phyloP scores from a whole-genome alignment of 305 asterid species.

The Fraxinus greggii region DNA sequence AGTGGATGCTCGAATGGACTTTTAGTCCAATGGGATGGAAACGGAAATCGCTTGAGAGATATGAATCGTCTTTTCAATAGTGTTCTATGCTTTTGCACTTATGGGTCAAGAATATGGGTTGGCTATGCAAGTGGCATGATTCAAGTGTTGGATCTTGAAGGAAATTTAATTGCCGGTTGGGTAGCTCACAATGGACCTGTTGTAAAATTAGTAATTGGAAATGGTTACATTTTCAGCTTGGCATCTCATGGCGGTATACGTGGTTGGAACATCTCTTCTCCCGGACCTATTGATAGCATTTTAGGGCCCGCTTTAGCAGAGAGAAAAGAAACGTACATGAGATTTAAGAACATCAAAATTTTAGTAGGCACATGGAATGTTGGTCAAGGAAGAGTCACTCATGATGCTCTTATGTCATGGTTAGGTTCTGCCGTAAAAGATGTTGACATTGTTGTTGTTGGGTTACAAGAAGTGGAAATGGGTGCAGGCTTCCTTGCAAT shows the following conservation, averaged over 20 bases:
- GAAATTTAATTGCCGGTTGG: slow-evolving; percentile 73
- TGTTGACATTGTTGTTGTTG: slow-evolving; percentile 78
- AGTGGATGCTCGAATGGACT: slow-evolving; percentile 79
- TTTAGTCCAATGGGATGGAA: slow-evolving; percentile 90
- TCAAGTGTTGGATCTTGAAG: slow-evolving; percentile 77
- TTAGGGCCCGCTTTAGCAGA: slow-evolving; percentile 57
- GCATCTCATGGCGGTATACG: slow-evolving; percentile 95
- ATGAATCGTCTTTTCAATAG: slow-evolving; percentile 74
- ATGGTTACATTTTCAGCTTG: slow-evolving; percentile 66
- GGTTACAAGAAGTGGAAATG: slow-evolving; percentile 96
- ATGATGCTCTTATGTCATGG: slow-evolving; percentile 88
- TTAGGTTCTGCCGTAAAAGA: slow-evolving; percentile 71
- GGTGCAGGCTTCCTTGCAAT: slow-evolving; percentile 98
- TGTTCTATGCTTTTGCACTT: slow-evolving; percentile 61
- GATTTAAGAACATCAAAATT: slow-evolving; percentile 51
- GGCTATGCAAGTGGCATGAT: slow-evolving; percentile 83
- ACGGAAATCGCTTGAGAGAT: slow-evolving; percentile 77
- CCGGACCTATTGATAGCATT: slow-evolving; percentile 70
- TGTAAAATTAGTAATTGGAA: slow-evolving; percentile 57
- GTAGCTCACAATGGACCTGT: slow-evolving; percentile 86
- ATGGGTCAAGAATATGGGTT: slow-evolving; percentile 79
- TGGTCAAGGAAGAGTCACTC: slow-evolving; percentile 92
- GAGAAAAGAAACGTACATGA: slow-evolving; percentile 55
- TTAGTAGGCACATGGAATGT: slow-evolving; percentile 97
- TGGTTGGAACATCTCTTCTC: slow-evolving; percentile 89